Percentiles rank a stretch among this genome's conserved stretches.
Evolutionary conservation across 2,329 filamentous ascomycete genomes (phyloP).

Genomic region (Cladorrhinum sp.): DNA sequence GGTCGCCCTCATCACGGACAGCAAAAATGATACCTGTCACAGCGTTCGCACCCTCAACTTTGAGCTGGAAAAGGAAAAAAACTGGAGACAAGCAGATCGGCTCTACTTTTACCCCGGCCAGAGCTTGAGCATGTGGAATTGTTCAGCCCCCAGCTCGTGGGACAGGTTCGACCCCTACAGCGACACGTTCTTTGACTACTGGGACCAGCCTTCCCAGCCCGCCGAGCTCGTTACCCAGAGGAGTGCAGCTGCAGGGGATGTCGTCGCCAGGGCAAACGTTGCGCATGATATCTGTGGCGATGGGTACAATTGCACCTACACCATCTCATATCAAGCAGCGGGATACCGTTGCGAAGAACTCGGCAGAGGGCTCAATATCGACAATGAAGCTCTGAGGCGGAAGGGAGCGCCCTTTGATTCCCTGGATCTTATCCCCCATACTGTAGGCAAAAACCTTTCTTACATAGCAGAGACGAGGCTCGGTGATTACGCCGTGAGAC

Average conservation of each 20-base stretch:
- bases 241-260: slow-evolving; percentile 25
- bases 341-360: slow-evolving; percentile 40
- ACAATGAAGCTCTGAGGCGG: slow-evolving; percentile 22
- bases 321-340: slow-evolving; percentile 36
- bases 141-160: slow-evolving; percentile 19
- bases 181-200: slow-evolving; percentile 32
- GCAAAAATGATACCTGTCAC: slow-evolving; percentile 18
- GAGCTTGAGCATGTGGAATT: slow-evolving; percentile 30
- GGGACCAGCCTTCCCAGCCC: slow-evolving; percentile 24
- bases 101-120: slow-evolving; percentile 26
- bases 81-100: slow-evolving; percentile 26
- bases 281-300: slow-evolving; percentile 35
- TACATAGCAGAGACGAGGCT: slow-evolving; percentile 34
- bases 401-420: slow-evolving; percentile 33
- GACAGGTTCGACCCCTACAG: slow-evolving; percentile 13
- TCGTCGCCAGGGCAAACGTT: slow-evolving; percentile 30
- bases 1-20: slow-evolving; percentile 23
- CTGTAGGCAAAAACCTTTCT: slow-evolving; percentile 28
- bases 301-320: slow-evolving; percentile 41
- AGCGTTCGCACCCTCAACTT: slow-evolving; percentile 32
- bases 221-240: slow-evolving; percentile 19
- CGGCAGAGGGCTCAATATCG: slow-evolving; percentile 31
- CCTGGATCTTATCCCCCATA: slow-evolving; percentile 32
- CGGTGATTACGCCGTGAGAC: slow-evolving; percentile 35
- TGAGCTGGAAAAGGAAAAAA: slow-evolving; percentile 25